Percentiles rank a stretch among this genome's conserved stretches.
phyloP scores from a whole-genome alignment of 1,139 yeast genomes.

The Debaryomyces psychrophilus region DNA sequence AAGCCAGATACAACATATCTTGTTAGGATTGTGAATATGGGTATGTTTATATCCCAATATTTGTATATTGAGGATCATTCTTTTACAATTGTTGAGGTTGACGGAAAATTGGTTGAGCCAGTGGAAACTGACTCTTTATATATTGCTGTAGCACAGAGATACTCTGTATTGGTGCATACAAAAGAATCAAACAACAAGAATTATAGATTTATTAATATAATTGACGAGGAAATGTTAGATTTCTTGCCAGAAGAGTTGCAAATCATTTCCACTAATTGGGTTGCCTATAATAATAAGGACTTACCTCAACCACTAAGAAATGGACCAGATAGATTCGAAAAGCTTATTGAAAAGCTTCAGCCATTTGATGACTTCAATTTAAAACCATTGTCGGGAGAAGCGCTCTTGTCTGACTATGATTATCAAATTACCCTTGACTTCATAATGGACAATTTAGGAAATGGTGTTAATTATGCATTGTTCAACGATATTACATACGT shows the following conservation, averaged over 20 bases:
- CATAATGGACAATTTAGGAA: conserved; percentile 72
- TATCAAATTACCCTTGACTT: conserved; percentile 66
- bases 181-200: conserved; percentile 61
- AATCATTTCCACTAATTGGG: conserved; percentile 71
- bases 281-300: conserved; percentile 56
- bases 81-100: conserved; percentile 80
- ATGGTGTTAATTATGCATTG: conserved; percentile 89
- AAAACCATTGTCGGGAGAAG: conserved; percentile 55
- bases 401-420: conserved; percentile 66
- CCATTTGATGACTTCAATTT: conserved; percentile 69
- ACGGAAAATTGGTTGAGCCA: conserved; percentile 76
- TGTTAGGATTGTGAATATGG: conserved; percentile 75
- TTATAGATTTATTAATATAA: conserved; percentile 74
- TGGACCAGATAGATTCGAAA: conserved; percentile 29
- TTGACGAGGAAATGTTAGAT: conserved; percentile 84
- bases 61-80: conserved; percentile 84
- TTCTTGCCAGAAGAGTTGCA: conserved; percentile 60
- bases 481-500: conserved; percentile 83
- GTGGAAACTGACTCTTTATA: conserved; percentile 61
- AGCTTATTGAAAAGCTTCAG: conserved; percentile 45
- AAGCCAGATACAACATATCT: conserved; percentile 81
- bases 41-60: conserved; percentile 87
- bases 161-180: conserved; percentile 71
- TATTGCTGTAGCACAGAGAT: conserved; percentile 79
- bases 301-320: conserved; percentile 37